phyloP scores from a whole-genome alignment of 164 flowering plant species.

The Vitis rotundifolia region DNA sequence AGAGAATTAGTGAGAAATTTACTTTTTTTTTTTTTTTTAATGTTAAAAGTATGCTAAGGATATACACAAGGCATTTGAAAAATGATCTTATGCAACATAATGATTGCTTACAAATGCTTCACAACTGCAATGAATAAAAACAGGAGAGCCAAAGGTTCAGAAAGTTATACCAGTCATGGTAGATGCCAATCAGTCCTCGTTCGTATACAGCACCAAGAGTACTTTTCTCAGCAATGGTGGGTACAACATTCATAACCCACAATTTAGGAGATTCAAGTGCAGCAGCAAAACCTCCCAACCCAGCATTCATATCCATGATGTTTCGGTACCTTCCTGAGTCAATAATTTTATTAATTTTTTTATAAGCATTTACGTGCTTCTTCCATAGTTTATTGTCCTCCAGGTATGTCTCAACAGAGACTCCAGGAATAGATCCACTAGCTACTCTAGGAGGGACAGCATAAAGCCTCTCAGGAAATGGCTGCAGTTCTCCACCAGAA shows the following conservation, averaged over 20 bases:
- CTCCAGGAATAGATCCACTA: conserved; percentile 75
- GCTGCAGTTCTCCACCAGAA: conserved; percentile 61
- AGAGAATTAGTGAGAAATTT: neutral
- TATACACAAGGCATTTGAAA: too few species aligned
- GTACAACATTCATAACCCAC: conserved; percentile 97
- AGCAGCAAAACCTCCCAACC: conserved; percentile 91
- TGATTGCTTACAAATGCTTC: neutral
- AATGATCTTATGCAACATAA: too few species aligned
- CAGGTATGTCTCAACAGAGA: conserved; percentile 65
- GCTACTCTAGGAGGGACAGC: conserved; percentile 82
- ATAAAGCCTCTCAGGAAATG: conserved; percentile 75
- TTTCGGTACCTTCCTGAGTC: conserved; percentile 88
- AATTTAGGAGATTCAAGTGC: conserved; percentile 67
- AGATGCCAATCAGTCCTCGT: conserved; percentile 91
- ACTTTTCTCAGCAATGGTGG: conserved; percentile 75
- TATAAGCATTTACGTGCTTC: conserved; percentile 81
- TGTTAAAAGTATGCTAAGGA: neutral
- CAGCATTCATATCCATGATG: conserved; percentile 97
- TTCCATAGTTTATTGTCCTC: conserved; percentile 78
- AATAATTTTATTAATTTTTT: conserved; percentile 61
- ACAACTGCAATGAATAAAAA: conserved; percentile 1
- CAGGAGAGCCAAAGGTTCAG: neutral
- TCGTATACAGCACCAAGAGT: conserved; percentile 80
- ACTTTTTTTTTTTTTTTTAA: too few species aligned
- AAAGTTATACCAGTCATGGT: conserved; percentile 83